phyloP scores from a whole-genome alignment of 1,139 yeast species.

The Waltiozyma solani region DNA sequence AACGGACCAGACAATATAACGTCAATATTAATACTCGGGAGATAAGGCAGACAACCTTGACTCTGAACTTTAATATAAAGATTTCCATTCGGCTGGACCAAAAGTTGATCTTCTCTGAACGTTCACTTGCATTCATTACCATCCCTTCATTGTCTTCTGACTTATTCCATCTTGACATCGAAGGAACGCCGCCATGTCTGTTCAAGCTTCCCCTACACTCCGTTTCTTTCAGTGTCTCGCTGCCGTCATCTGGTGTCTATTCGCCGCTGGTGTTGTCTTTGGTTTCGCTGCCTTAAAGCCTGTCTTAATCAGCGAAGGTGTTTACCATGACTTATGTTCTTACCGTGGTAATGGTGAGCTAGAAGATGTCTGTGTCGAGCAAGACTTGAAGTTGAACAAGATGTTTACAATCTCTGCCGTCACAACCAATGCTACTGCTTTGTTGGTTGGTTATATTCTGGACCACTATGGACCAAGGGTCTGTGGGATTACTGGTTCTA shows the following conservation, averaged over 20 bases:
- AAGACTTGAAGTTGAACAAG: conserved; percentile 71
- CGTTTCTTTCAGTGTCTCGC: conserved; percentile 25
- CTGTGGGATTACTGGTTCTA: conserved; percentile 68
- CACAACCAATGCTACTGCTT: conserved; percentile 74
- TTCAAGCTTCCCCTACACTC: too few relatives aligned
- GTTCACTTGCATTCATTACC: too few relatives aligned
- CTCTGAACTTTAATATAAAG: too few relatives aligned
- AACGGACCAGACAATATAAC: too few relatives aligned
- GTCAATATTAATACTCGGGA: too few relatives aligned
- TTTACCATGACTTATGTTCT: conserved; percentile 54
- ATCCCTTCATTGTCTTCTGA: too few relatives aligned
- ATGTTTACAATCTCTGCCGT: conserved; percentile 84
- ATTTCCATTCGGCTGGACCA: too few relatives aligned
- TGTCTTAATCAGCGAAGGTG: conserved; percentile 62
- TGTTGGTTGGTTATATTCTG: conserved; percentile 70
- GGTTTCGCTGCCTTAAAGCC: conserved; percentile 94
- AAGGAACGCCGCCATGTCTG: too few relatives aligned
- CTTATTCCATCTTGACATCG: too few relatives aligned
- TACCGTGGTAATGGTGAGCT: conserved; percentile 8
- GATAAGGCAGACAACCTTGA: too few relatives aligned
- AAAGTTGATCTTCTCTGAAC: too few relatives aligned
- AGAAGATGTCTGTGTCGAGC: conserved; percentile 44
- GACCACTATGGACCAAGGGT: conserved; percentile 75
- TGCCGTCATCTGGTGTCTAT: conserved; percentile 77
- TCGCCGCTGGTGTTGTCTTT: conserved; percentile 90